Conservation (phyloP, 2,329 filamentous ascomycete genomes). For the Nemania sp. region DNA sequence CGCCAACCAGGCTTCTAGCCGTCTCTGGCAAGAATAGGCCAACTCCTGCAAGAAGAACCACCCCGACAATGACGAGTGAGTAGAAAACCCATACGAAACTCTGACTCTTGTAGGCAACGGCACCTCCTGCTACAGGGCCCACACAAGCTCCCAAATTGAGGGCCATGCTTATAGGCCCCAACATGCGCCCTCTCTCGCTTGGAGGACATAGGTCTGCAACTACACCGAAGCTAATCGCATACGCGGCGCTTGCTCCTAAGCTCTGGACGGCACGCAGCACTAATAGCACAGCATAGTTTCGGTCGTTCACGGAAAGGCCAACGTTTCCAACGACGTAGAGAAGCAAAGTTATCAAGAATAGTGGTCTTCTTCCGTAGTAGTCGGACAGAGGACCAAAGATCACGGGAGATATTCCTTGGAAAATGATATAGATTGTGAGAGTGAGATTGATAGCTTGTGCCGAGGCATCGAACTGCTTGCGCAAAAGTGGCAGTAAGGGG, state of each 20-base stretch:
- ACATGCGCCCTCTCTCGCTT: slow-evolving; percentile 1
- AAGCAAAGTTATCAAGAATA: neutral
- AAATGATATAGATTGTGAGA: slow-evolving; percentile 7
- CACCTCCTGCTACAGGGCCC: slow-evolving; percentile 7
- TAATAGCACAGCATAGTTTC: neutral
- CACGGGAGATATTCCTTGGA: slow-evolving; percentile 3
- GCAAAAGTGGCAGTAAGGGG: neutral
- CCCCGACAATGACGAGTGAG: slow-evolving; percentile 1
- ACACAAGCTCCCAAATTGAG: slow-evolving; percentile 3
- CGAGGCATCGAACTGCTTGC: neutral
- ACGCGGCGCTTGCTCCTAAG: neutral
- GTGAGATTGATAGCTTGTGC: slow-evolving; percentile 9
- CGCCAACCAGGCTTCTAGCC: slow-evolving; percentile 1
- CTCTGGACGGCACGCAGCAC: neutral
- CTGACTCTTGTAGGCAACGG: neutral
- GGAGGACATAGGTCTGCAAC: slow-evolving; percentile 3
- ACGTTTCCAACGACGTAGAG: neutral
- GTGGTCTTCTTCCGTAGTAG: neutral
- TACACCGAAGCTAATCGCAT: neutral
- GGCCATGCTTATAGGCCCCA: slow-evolving; percentile 1
- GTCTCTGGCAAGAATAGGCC: slow-evolving; percentile 6
- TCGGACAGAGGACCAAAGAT: neutral
- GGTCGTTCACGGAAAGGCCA: neutral
- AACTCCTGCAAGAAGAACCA: neutral
- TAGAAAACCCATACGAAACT: neutral